Percentiles rank a stretch among this genome's conserved stretches.
Conservation (phyloP, 306 rosid species). For the Vigna radiata region DNA sequence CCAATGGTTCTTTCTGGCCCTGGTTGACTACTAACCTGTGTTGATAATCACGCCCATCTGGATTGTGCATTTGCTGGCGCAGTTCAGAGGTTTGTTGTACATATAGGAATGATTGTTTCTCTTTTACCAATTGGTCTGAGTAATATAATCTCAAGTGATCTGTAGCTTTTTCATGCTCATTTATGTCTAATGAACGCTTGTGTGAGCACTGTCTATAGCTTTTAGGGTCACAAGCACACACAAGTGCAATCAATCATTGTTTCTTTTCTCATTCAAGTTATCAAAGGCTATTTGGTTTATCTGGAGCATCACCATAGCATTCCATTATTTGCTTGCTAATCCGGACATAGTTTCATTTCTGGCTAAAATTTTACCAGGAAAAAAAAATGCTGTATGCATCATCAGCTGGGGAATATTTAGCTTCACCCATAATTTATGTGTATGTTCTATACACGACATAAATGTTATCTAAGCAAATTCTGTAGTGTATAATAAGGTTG, state of each 20-base stretch:
- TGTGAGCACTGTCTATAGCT: constrained; percentile 36
- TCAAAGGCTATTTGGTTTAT: constrained; percentile 28
- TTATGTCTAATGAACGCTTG: constrained; percentile 10
- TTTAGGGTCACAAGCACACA: constrained; percentile 46
- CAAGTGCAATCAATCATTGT: constrained; percentile 39
- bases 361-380: not conserved
- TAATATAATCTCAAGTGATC: not conserved
- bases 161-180: not conserved
- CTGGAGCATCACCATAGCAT: constrained; percentile 30
- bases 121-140: not conserved
- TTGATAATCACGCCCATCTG: not conserved
- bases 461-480: too few relatives aligned
- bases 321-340: constrained; percentile 38
- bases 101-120: not conserved
- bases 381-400: not conserved
- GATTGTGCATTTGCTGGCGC: not conserved
- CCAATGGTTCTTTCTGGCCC: constrained; percentile 27
- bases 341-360: constrained; percentile 20
- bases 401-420: not conserved
- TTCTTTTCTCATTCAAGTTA: constrained; percentile 37
- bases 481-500: too few relatives aligned
- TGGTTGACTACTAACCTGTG: not conserved
- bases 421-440: too few relatives aligned
- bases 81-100: not conserved
- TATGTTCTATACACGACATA: too few relatives aligned